phyloP scores from a whole-genome alignment of 305 asterid genomes.

The Fraxinus sp. region DNA sequence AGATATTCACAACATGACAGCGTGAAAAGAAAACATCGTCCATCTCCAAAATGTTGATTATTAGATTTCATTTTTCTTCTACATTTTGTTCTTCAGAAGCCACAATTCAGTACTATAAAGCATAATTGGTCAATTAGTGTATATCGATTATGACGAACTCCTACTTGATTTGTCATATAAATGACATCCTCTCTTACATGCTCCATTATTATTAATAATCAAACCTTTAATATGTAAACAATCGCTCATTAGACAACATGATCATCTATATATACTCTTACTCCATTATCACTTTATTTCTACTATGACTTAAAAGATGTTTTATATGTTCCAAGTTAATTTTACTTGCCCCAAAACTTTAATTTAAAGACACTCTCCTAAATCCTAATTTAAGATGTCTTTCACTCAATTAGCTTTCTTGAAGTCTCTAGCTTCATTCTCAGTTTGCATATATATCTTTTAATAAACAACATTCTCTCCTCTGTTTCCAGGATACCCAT shows the following conservation, averaged over 20 bases:
- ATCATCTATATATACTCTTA: not conserved
- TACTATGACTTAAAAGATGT: not conserved
- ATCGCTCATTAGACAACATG: not conserved
- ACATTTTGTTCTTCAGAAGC: not conserved
- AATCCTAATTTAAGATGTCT: not conserved
- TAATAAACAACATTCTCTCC: not conserved
- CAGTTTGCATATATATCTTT: not conserved
- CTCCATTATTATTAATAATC: not conserved
- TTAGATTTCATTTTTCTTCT: not conserved
- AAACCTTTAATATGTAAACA: not conserved
- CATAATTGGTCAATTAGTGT: not conserved
- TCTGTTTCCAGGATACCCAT: not conserved
- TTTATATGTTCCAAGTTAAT: not conserved
- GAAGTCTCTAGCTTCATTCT: not conserved
- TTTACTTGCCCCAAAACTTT: not conserved
- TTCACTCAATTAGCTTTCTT: not conserved
- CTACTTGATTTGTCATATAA: not conserved
- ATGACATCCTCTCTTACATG: not conserved
- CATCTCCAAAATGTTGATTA: not conserved
- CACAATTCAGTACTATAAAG: not conserved
- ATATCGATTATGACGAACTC: not conserved
- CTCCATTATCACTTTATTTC: not conserved
- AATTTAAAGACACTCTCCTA: not conserved
- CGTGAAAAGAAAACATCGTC: not conserved
- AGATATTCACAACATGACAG: not conserved